Evolutionary conservation across 2,329 filamentous ascomycete species (phyloP), one percentile per base, ranked within the genome.

Genomic region (Colletotrichum chrysophilum): DNA sequence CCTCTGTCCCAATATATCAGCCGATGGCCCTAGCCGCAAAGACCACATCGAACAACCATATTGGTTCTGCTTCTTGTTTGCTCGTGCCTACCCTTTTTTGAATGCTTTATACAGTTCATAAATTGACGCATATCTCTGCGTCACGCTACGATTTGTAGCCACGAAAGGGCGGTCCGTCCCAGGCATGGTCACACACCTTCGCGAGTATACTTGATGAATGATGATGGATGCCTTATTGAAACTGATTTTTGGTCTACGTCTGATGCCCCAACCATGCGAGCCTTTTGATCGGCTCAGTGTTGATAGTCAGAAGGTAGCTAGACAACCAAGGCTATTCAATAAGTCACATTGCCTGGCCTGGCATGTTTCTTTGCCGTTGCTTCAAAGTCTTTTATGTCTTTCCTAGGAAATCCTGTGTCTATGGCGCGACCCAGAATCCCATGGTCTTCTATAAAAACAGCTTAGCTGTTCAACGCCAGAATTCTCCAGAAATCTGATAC

Each of bases 371-470:
- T n/a, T 43, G 9, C 9, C 18, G 38, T 43, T 5, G 38, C 38
- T 6, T 1, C 0, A 1, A 43, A 6, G 9, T 2, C 18, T 43
- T 6, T 43, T 43, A n/a, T n/a, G 5, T 43, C 18, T 12, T 12
- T 12, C 38, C 9, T 5, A 43, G 38, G 18, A 5, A 43, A 10
- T 43, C 18, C 38, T 43, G 9, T n/a, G 5, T 1, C 9, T 6
- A n/a, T 10, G 9, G 5, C 9, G 9, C 9, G 18, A 6, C 38
- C 9, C 18, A 5, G 3, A 43, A 43, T 3, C 16, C 38, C 9
- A 43, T n/a, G 38, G 5, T n/a, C 38, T 43, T 43, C 9, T 6
- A 43, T 43, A n/a, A n/a, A 12, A 43, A 5, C 9, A 43, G 3
- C 9, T 43, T 12, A 18, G 5, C 38, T 43, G 3, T 43, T 12